Conservation (phyloP, 1,284 basidiomycete species). For the Malassezia brasiliensis region DNA sequence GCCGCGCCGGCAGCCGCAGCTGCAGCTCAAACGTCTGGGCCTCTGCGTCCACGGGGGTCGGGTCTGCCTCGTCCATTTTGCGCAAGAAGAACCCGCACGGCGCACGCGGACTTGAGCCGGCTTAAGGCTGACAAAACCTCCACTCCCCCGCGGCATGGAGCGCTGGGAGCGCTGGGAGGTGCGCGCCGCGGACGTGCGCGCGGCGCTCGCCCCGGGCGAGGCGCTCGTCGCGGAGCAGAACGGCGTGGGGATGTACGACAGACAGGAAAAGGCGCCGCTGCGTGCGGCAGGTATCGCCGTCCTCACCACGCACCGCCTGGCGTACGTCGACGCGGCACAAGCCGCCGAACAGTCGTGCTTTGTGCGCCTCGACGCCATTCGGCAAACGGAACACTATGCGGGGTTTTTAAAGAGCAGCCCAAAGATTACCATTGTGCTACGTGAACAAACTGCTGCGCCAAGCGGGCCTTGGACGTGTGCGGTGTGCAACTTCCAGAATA, state of each 20-base stretch:
- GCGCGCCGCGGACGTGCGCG: neutral
- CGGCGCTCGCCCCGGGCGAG: slow-evolving; percentile 24
- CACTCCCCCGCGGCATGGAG: neutral
- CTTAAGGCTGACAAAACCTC: slow-evolving; percentile 3
- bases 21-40: slow-evolving; percentile 41
- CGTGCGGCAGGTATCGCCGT: slow-evolving; percentile 65
- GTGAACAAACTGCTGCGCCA: neutral
- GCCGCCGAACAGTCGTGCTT: slow-evolving; percentile 49
- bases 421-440: slow-evolving; percentile 65
- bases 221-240: slow-evolving; percentile 33
- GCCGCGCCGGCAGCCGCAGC: slow-evolving; percentile 40
- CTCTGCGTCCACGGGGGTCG: neutral
- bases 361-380: slow-evolving; percentile 56
- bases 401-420: slow-evolving; percentile 82
- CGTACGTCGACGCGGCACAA: slow-evolving; percentile 67
- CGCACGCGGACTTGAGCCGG: neutral
- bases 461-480: slow-evolving; percentile 32
- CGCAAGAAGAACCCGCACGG: neutral
- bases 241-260: slow-evolving; percentile 42
- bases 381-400: slow-evolving; percentile 77
- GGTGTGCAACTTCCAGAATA: slow-evolving; percentile 32
- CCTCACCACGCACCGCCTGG: slow-evolving; percentile 72
- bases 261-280: slow-evolving; percentile 66
- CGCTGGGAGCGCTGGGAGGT: slow-evolving; percentile 9
- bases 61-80: neutral